Evolutionary conservation across 2,329 filamentous ascomycete species (phyloP), one percentile per base, ranked within the genome.

Genomic region (Fusarium sp.): DNA sequence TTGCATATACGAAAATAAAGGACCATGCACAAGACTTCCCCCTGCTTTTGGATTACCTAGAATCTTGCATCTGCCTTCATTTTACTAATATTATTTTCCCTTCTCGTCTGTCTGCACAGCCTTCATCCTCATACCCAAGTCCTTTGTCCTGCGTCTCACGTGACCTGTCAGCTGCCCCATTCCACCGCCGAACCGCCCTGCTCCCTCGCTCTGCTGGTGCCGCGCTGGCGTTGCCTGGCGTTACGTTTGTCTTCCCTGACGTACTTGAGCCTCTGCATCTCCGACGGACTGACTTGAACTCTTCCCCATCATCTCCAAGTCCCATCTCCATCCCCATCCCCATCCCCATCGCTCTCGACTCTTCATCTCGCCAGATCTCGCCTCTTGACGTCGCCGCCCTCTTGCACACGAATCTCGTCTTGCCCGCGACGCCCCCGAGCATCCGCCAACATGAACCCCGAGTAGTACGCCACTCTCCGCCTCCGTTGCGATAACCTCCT

Each of bases 381-480:
- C 47, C 28, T 52, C 46, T 46, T 23, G 23, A 23, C 23, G 23
- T 36, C 39, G 39, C 57, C 60, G 27, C 48, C 54, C 11, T 37
- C 59, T 52, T 59, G n/a, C 18, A 47, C 39, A 18, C 7, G 30
- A 72, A 55, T 60, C 54, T 56, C 59, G 55, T 60, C 61, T 46
- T 40, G 34, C 54, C 23, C 37, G 60, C 65, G 61, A 65, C 62
- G 53, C 30, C 46, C 23, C 60, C 58, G 55, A 67, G 56, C 68
- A 69, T 57, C 78, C 80, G 79, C 82, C 87, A 93, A 77, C 81
- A 96, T 96, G 93, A 96, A 96, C 88, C 93, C 93, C 81, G 93
- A 96, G 93, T 96, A 89, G 93, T 96, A 91, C 81, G 92, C 90
- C 77, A 71, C 73, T 66, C 75, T 68, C 72, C 69, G 69, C 72